phyloP scores from a whole-genome alignment of 768 basidiomycete species.

The Rhizopogon vesiculosus region DNA sequence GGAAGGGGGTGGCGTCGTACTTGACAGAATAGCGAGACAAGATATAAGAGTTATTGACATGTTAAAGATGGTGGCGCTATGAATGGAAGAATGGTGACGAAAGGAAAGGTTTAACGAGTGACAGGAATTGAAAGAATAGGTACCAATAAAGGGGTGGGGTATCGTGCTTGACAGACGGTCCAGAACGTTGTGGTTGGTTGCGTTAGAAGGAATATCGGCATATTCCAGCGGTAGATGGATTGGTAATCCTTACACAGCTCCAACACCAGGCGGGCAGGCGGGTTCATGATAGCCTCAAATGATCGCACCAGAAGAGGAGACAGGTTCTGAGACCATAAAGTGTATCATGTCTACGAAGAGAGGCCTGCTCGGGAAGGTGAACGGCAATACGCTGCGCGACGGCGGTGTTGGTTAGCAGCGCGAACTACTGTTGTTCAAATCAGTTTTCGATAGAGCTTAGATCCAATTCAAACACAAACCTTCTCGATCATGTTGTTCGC shows the following conservation, averaged over 20 bases:
- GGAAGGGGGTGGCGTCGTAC: too few relatives aligned
- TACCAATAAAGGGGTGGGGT: too few relatives aligned
- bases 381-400: constrained; percentile 93
- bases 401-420: constrained; percentile 87
- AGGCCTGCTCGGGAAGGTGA: constrained; percentile 93
- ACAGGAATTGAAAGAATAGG: too few relatives aligned
- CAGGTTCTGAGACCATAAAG: constrained; percentile 46
- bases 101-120: too few relatives aligned
- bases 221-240: too few relatives aligned
- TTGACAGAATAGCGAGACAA: too few relatives aligned
- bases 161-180: too few relatives aligned
- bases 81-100: too few relatives aligned
- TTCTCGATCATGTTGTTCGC: constrained; percentile 86
- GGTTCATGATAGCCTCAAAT: constrained; percentile 68
- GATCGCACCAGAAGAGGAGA: constrained; percentile 73
- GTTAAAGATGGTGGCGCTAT: too few relatives aligned
- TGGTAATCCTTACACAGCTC: constrained; percentile 12
- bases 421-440: constrained; percentile 54
- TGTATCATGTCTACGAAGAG: constrained; percentile 89
- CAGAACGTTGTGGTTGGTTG: too few relatives aligned
- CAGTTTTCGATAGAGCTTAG: neutral
- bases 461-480: constrained; percentile 37
- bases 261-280: constrained; percentile 71
- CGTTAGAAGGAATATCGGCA: too few relatives aligned
- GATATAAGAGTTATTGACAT: too few relatives aligned